A percentile compares a stretch with the other conserved stretches of the same genome.
Conservation (phyloP, 768 basidiomycete genomes). For the Calvatia gigantea region DNA sequence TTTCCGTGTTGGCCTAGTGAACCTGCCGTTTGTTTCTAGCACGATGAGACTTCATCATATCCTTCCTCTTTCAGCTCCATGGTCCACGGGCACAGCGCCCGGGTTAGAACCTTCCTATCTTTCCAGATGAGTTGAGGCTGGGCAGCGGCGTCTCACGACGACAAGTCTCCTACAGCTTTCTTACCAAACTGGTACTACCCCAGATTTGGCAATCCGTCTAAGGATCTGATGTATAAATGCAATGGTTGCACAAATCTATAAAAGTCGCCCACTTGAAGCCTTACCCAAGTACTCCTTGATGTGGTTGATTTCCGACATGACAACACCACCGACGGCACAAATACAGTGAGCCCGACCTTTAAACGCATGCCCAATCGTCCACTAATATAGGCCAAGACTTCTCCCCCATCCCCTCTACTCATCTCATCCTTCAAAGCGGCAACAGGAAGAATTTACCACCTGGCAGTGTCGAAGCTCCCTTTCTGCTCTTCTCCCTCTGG, state of each 20-base stretch:
- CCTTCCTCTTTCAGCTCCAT: conserved; percentile 9
- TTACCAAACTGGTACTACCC: conserved; percentile 4
- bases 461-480: conserved; percentile 6
- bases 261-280: conserved; percentile 8
- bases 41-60: background rate
- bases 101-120: conserved; percentile 2
- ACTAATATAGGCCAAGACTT: conserved; percentile 6
- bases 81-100: conserved; percentile 7
- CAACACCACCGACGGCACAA: conserved; percentile 17
- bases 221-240: conserved; percentile 9
- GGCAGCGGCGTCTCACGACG: conserved; percentile 12
- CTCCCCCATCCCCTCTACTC: background rate
- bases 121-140: conserved; percentile 12
- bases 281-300: conserved; percentile 15
- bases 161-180: conserved; percentile 18
- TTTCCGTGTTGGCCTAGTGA: conserved; percentile 10
- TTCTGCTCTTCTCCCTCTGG: background rate
- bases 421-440: background rate
- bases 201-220: conserved; percentile 6
- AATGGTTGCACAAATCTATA: conserved; percentile 10
- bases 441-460: background rate
- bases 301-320: conserved; percentile 15
- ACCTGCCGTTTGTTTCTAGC: conserved; percentile 1
- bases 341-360: conserved; percentile 6
- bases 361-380: background rate